These are phyloP conservation scores for Glycine soja DNA, from an alignment of 306 rosid species.

Conservation along the genomic window DNA sequence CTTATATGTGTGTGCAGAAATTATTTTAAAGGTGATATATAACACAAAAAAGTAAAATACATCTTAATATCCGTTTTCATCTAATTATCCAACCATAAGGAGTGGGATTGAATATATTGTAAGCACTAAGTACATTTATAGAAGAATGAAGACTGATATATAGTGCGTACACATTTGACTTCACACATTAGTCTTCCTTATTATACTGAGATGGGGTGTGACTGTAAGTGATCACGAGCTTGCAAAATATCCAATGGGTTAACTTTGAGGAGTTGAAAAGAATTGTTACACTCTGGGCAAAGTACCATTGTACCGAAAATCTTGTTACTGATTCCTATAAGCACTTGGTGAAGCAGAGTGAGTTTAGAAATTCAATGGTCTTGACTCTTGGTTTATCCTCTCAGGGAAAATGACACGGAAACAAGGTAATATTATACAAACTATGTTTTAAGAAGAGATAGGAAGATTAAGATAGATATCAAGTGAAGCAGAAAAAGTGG, in stretches of 20 bases:
- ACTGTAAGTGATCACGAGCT: not conserved
- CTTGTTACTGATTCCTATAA: not conserved
- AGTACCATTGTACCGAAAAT: not conserved
- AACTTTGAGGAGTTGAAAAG: not conserved
- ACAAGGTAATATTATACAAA: constrained; percentile 19
- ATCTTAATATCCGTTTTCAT: not conserved
- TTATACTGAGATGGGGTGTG: not conserved
- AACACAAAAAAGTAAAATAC: constrained; percentile 1
- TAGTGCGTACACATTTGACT: not conserved
- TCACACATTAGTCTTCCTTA: not conserved
- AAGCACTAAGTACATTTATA: not conserved
- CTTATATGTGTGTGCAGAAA: not conserved
- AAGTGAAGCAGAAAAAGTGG: constrained; percentile 42
- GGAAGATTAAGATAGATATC: not conserved
- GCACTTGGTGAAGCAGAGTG: not conserved
- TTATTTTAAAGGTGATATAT: not conserved
- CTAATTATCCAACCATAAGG: not conserved
- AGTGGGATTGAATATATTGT: not conserved
- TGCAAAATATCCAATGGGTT: not conserved
- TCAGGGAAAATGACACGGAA: not conserved
- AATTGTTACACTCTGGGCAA: not conserved
- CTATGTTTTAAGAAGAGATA: no score
- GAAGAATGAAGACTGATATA: not conserved
- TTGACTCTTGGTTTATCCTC: not conserved
- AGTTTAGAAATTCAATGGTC: not conserved